A percentile compares a stretch with the other conserved stretches of the same genome.
phyloP scores from a whole-genome alignment of 257 asterid species.

The Nyctanthes arbortristis region DNA sequence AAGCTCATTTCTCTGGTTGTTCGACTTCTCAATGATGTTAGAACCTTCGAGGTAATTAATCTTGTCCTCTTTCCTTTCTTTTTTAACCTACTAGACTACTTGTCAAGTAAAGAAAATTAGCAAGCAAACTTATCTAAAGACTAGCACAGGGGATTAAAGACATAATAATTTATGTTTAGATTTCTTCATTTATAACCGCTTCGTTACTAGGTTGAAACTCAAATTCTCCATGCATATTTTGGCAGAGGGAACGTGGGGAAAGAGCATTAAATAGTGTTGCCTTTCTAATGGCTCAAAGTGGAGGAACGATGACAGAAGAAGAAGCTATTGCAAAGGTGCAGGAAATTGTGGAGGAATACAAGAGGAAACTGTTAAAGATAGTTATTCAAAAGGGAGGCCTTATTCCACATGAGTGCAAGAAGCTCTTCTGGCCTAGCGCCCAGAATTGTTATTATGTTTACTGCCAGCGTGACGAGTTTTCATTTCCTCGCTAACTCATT shows the following conservation, averaged over 20 bases:
- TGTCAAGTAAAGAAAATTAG: neutral
- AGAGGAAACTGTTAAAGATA: slow-evolving; percentile 33
- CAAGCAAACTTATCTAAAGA: neutral
- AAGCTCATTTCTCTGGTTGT: slow-evolving; percentile 17
- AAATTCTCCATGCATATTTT: neutral
- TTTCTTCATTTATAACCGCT: neutral
- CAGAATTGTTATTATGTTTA: slow-evolving; percentile 33
- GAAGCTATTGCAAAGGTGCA: slow-evolving; percentile 19
- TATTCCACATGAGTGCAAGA: slow-evolving; percentile 35
- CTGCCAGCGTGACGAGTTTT: slow-evolving; percentile 28
- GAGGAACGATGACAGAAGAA: slow-evolving; percentile 21
- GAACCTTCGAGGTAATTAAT: slow-evolving; percentile 28
- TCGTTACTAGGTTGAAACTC: neutral
- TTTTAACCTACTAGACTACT: neutral
- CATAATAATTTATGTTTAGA: neutral
- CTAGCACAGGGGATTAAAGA: too few species aligned
- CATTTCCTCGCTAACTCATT: slow-evolving; percentile 32
- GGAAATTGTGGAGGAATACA: slow-evolving; percentile 21
- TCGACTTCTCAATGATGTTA: slow-evolving; percentile 38
- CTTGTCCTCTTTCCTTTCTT: neutral
- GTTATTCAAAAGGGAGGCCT: slow-evolving; percentile 32
- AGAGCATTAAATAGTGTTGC: slow-evolving; percentile 25
- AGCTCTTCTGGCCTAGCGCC: slow-evolving; percentile 29
- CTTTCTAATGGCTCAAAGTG: slow-evolving; percentile 15
- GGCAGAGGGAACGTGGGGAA: slow-evolving; percentile 33